Percentiles rank a stretch among this genome's conserved stretches.
Conservation (phyloP, 352 stramenopile genomes). For the Saprolegnia parasitica region DNA sequence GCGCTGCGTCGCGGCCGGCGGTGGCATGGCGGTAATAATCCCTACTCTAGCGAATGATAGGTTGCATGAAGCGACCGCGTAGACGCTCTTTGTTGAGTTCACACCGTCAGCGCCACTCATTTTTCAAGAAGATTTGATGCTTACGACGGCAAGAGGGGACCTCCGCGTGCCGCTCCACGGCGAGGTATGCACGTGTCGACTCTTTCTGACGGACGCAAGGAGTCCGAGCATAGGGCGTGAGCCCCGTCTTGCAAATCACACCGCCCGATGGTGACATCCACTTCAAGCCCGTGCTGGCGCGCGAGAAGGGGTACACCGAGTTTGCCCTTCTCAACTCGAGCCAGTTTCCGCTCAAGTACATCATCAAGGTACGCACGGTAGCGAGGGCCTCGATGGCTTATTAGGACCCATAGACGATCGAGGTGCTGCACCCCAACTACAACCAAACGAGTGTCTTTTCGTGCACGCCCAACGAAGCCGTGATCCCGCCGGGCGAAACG, state of each 20-base stretch:
- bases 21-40: conserved; percentile 33
- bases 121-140: conserved; percentile 69
- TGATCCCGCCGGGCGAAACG: conserved; percentile 54
- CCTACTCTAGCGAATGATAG: conserved; percentile 13
- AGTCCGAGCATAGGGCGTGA: conserved; percentile 56
- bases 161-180: conserved; percentile 45
- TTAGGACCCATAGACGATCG: background rate
- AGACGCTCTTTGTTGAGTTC: conserved; percentile 55
- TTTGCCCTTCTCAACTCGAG: conserved; percentile 58
- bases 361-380: conserved; percentile 36
- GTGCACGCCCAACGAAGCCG: conserved; percentile 53
- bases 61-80: background rate
- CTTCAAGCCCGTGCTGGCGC: conserved; percentile 63
- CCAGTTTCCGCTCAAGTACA: conserved; percentile 58
- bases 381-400: background rate
- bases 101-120: conserved; percentile 43
- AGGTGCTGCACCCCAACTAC: conserved; percentile 27
- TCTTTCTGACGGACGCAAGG: background rate
- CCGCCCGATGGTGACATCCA: conserved; percentile 56
- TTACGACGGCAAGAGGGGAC: conserved; percentile 36
- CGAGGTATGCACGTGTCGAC: conserved; percentile 26
- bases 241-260: conserved; percentile 60
- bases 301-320: conserved; percentile 42
- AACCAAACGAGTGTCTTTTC: conserved; percentile 47
- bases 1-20: conserved; percentile 36